Base-by-base conservation (phyloP, 805 yeast species). In the Saturnispora halmiae region DNA sequence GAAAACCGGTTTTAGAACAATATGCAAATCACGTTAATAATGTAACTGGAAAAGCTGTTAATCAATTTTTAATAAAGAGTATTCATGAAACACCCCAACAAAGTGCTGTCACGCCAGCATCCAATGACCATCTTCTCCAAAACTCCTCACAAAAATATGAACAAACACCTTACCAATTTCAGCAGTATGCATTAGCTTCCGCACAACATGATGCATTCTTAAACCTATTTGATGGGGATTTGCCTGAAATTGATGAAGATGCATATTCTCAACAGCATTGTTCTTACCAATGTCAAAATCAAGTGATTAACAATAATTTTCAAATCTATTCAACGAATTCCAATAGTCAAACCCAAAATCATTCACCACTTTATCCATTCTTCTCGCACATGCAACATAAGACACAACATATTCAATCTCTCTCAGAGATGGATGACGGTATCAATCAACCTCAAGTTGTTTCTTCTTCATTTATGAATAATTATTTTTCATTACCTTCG, bases 1-100 rank as follows among this genome's bases (percentile, higher is more conserved):
- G 56, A 24, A 22, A 15, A 21, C 65, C 75, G 2, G 54, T 82
- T 4, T 67, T 65, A 48, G 77, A 72, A 6, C 92, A 82, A 52
- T 55, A 82, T 31, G 46, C 60, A 14, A 38, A 41, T 10, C 52
- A 53, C 26, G 45, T 51, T 13, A 50, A 51, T 11, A 43, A 42
- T 7, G 38, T 47, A 8, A 29, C 48, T 8, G 46, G 46, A 4
- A 21, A 33, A 14, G 34, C 46, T 35, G 44, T 45, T 16, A 28
- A 37, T 28, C 36, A 35, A 9, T 30, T 44, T 1, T n/a, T 47
- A 10, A 20, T 44, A 5, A 44, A 44, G 30, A 22, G 40, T 3
- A 25, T 29, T 26, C 31, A 27, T 9, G 43, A 25, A 9, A 18
- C 25, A n/a, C 32, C 35, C 4, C 39, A 28, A 21, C 19, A 14